Evolutionary conservation across 345 rosid genomes (phyloP).

Genomic region (Punica granatum): DNA sequence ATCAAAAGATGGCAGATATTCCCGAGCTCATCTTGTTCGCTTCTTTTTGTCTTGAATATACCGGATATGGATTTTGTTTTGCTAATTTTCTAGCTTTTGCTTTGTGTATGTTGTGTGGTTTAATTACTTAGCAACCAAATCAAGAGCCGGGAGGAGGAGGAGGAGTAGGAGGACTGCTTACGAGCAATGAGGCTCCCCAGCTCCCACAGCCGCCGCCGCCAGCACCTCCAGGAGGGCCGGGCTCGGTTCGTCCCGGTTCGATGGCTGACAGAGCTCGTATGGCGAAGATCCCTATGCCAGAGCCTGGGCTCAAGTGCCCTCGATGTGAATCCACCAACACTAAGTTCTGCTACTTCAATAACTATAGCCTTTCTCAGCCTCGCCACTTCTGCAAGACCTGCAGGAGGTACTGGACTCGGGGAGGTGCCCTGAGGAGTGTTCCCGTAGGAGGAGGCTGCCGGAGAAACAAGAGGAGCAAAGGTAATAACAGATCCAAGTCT

Average conservation of each 20-base stretch:
- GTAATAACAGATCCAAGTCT: constrained; percentile 46
- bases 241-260: constrained; percentile 33
- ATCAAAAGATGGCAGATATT: constrained; percentile 18
- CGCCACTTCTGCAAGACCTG: constrained; percentile 76
- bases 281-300: constrained; percentile 54
- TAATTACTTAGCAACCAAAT: constrained; percentile 28
- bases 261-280: constrained; percentile 48
- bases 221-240: constrained; percentile 19
- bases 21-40: constrained; percentile 23
- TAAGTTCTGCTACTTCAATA: constrained; percentile 69
- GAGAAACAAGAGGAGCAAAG: constrained; percentile 48
- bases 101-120: not conserved
- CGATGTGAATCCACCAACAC: constrained; percentile 63
- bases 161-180: constrained; percentile 8
- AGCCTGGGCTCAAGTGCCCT: constrained; percentile 50
- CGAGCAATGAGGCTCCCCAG: constrained; percentile 14
- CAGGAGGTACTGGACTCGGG: constrained; percentile 67
- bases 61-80: constrained; percentile 20
- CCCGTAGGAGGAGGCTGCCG: constrained; percentile 69
- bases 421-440: constrained; percentile 63
- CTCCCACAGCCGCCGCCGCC: constrained; percentile 26
- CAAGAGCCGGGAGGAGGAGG: constrained; percentile 21
- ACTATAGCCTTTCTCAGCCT: constrained; percentile 66
- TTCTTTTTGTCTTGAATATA: constrained; percentile 38
- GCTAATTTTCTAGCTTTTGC: constrained; percentile 3